Base-by-base conservation (phyloP, 306 rosid species). In the Fragaria iinumae region DNA sequence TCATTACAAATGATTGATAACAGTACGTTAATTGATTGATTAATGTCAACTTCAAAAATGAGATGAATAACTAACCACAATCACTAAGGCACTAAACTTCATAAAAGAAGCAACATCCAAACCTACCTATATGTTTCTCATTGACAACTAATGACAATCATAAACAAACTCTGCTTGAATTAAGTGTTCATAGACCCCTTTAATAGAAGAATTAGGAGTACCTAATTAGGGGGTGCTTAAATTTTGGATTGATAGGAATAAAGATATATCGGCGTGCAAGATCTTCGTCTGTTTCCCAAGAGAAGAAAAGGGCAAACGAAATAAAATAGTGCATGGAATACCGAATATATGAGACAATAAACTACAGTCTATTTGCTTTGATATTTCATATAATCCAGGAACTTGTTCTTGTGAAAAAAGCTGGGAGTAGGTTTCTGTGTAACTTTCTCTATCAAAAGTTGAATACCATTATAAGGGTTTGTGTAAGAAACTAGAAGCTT, bases 221-320 rank as follows among this genome's bases (percentile, higher is more conserved):
- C 17, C 16, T 60, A 60, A 12, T 25, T 60, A 11, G 17, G 39
- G 59, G 38, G 8, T 62, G 67, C 18, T 29, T 6, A 25, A 44
- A n/a, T 43, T 68, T 14, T n/a, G 13, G n/a, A 21, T 29, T 50
- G 18, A 52, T 67, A 27, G 5, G 21, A 7, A 12, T 48, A 74
- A 74, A 73, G 8, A 41, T 48, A 2, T 60, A 39, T 8, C 38
- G n/a, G 86, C 78, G 78, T 79, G 86, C 81, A 71, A 79, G 27
- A 53, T 49, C 41, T 49, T 60, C 25, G 34, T 44, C 74, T 25
- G 62, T 74, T 55, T 75, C 60, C 65, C 27, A 11, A 47, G 23
- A 45, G 47, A 71, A 75, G 67, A 0, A 48, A 53, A 70, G 27
- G 5, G 50, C 47, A 67, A 9, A 39, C 36, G 65, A 60, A n/a